Percentiles rank a stretch among this genome's conserved stretches.
Conservation (phyloP, 1,284 basidiomycete genomes). For the Serendipita sp. region DNA sequence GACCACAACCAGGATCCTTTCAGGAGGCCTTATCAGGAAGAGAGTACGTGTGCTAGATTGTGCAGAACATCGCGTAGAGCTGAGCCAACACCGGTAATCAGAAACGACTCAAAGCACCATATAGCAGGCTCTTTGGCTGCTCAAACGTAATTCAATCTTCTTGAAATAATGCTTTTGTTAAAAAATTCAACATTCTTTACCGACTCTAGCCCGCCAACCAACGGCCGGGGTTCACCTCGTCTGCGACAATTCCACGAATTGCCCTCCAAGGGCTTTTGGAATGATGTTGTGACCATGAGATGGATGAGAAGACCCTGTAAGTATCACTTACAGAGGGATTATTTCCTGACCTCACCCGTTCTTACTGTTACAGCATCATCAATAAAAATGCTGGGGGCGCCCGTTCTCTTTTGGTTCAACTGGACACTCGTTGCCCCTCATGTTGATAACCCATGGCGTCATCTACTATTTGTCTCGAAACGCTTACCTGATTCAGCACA, state of each 20-base stretch:
- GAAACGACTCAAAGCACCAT: slow-evolving; percentile 10
- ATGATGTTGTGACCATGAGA: slow-evolving; percentile 35
- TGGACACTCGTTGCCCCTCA: slow-evolving; percentile 46
- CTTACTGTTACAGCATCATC: slow-evolving; percentile 38
- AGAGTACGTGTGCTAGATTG: slow-evolving; percentile 7
- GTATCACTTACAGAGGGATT: slow-evolving; percentile 16
- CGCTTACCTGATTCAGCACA: slow-evolving; percentile 38
- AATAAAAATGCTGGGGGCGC: slow-evolving; percentile 59
- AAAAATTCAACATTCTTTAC: no score
- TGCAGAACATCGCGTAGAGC: not conserved
- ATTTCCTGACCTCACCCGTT: slow-evolving; percentile 5
- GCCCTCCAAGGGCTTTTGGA: slow-evolving; percentile 25
- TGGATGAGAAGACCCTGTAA: slow-evolving; percentile 69
- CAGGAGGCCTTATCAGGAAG: slow-evolving; percentile 8
- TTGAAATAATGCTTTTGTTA: not conserved
- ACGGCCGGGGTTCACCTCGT: not conserved
- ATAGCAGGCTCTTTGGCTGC: slow-evolving; percentile 5
- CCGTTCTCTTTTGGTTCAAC: slow-evolving; percentile 56
- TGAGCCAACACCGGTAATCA: not conserved
- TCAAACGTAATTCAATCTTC: slow-evolving; percentile 4
- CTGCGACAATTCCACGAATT: not conserved
- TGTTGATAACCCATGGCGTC: slow-evolving; percentile 59
- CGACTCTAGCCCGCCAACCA: not conserved
- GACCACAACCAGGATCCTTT: slow-evolving; percentile 7
- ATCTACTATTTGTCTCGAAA: slow-evolving; percentile 67